A percentile compares a stretch with the other conserved stretches of the same genome.
Evolutionary conservation across 208 protist species (phyloP).

Genomic region (Leishmania tropica): DNA sequence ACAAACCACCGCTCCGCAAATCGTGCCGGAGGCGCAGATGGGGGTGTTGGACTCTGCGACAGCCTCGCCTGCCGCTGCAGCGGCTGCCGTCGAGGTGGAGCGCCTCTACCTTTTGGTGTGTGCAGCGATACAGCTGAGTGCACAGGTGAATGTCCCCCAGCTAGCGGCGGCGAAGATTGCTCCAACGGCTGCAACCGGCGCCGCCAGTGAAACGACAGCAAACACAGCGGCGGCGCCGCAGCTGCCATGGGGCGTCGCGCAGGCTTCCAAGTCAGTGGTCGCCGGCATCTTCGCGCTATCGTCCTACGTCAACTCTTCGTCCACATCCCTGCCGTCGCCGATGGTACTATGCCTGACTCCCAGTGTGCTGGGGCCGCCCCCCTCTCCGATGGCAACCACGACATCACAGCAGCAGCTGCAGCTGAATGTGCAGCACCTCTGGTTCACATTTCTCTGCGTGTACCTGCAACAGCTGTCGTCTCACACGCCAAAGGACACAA

Average conservation of each 20-base stretch:
- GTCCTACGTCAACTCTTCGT: constrained; percentile 1
- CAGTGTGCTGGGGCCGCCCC: constrained; percentile 10
- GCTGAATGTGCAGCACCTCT: constrained; percentile 35
- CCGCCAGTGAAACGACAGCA: background rate
- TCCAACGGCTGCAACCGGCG: background rate
- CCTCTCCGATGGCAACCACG: background rate
- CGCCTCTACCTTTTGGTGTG: constrained; percentile 28
- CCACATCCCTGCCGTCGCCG: no score
- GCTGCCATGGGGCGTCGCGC: constrained; percentile 12
- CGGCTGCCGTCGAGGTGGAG: constrained; percentile 28
- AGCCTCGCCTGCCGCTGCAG: constrained; percentile 4
- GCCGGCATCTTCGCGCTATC: constrained; percentile 26
- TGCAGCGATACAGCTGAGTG: constrained; percentile 21
- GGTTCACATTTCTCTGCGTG: constrained; percentile 61
- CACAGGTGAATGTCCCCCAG: background rate
- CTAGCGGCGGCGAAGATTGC: background rate
- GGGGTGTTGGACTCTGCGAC: constrained; percentile 9
- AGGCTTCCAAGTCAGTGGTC: constrained; percentile 25
- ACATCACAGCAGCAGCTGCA: background rate
- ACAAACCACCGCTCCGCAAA: background rate
- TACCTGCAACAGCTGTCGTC: constrained; percentile 82
- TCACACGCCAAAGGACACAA: constrained; percentile 42
- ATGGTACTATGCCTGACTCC: background rate
- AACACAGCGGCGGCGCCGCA: background rate
- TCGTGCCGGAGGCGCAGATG: background rate